Evolutionary conservation across 352 stramenopile genomes (phyloP).

Genomic region (Phytophthora agathidicida): DNA sequence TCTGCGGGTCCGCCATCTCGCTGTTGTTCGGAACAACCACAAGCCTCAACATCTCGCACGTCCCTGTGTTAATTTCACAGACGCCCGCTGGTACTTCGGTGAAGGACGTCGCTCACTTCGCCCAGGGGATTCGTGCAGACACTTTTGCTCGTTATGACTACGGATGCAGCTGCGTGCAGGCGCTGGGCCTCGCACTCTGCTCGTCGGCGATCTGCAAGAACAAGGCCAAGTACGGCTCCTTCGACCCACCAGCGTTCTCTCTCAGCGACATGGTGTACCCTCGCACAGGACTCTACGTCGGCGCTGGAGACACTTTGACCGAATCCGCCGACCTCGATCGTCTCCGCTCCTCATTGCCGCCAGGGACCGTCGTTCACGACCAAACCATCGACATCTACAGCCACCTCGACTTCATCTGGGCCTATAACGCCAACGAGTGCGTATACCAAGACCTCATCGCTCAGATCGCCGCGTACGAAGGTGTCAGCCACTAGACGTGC

Average conservation of each 20-base stretch:
- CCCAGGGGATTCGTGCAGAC: constrained; percentile 49
- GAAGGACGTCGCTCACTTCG: constrained; percentile 56
- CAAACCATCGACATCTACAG: constrained; percentile 42
- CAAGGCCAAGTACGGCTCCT: constrained; percentile 48
- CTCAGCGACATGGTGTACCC: constrained; percentile 41
- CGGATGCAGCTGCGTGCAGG: constrained; percentile 37
- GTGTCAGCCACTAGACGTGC: constrained; percentile 29
- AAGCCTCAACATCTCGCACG: constrained; percentile 49
- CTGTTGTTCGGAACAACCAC: constrained; percentile 41
- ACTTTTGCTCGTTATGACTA: constrained; percentile 54
- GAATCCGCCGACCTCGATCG: constrained; percentile 31
- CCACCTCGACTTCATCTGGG: constrained; percentile 61
- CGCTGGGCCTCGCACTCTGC: constrained; percentile 40
- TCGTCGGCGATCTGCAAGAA: constrained; percentile 43
- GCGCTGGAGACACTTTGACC: constrained; percentile 38
- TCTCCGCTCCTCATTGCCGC: constrained; percentile 38
- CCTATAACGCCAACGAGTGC: constrained; percentile 39
- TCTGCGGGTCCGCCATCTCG: constrained; percentile 44
- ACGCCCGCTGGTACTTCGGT: constrained; percentile 50
- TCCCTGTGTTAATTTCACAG: constrained; percentile 55
- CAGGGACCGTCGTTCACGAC: constrained; percentile 41
- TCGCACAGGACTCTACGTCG: constrained; percentile 39
- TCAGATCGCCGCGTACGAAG: constrained; percentile 44
- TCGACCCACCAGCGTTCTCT: constrained; percentile 40
- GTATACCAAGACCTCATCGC: constrained; percentile 50